Evolutionary conservation across 345 rosid genomes (phyloP), one percentile per base, ranked within the genome.

Genomic region (Hibiscus mutabilis): DNA sequence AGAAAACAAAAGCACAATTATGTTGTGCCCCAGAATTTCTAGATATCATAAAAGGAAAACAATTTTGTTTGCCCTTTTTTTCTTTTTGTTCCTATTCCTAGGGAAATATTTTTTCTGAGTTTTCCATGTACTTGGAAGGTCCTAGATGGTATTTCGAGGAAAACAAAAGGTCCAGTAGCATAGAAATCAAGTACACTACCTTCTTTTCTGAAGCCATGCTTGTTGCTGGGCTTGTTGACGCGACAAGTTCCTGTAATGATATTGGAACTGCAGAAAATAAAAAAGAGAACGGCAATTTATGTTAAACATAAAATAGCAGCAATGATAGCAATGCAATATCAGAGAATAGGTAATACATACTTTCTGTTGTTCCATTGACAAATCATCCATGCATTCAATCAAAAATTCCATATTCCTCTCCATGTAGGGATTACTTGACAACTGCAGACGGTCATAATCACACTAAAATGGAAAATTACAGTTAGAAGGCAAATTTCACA

Each of bases 141-240:
- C 52, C 52, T 47, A 47, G 52, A 47, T 13, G 52, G 52, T 47
- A 13, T 15, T 47, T 47, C n/a, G 3, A 47, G n/a, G n/a, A 47
- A 47, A 47, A 47, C 14, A 15, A 47, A 47, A 6, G 4, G 52
- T 47, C 18, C 0, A 47, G 52, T 13, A 15, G 16, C 0, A 47
- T 15, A 47, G n/a, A 47, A 1, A 47, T 13, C 52, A 13, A 59
- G 11, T 15, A 65, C 6, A 3, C 18, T 66, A 91, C 99, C 96
- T 96, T 82, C 99, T 86, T 79, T 96, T 96, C 80, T 96, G 99
- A 79, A 96, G 91, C 99, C 99, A 92, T 66, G 96, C 83, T 82
- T 96, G 99, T 75, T 96, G 99, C 73, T 96, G 99, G 1, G 85
- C 91, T 85, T 96, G 99, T 74, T 96, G 98, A 29, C 99, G 97